Base-by-base conservation (phyloP, 352 stramenopile species). In the Phytophthora kernoviae region DNA sequence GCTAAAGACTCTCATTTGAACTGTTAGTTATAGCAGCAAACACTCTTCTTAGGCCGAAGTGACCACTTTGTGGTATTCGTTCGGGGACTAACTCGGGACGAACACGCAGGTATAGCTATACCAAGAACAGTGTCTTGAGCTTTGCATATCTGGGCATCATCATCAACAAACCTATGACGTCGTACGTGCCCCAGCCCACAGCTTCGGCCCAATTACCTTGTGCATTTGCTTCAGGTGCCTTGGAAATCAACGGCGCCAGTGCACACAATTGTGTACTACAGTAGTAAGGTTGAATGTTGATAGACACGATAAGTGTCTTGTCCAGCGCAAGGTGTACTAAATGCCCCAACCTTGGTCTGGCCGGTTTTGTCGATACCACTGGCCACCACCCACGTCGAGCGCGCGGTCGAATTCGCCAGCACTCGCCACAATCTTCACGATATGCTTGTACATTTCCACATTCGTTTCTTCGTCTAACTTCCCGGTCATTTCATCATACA, bases 321-420 rank as follows among this genome's bases (percentile, higher is more conserved):
- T 43, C n/a, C 5, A 21, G 21, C 37, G 37, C 15, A 15, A 21
- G 9, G 15, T 10, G 9, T 15, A 17, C 50, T 54, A 73, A 11
- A 71, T 67, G 15, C 68, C 68, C 84, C 84, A 93, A 41, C 83
- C 83, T 43, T 85, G 69, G 51, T 92, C 84, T 7, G 70, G 79
- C 27, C 85, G 81, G 40, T 91, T 92, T 58, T 90, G 68, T 15
- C 87, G 83, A 62, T 96, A 96, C 87, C 87, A 96, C 53, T 91
- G 75, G 24, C 87, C 87, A 14, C 84, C 84, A 36, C 89, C 87
- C 36, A 96, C 78, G 58, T 96, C 85, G 2, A 96, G 80, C n/a
- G 87, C 84, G 39, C 79, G 65, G 54, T 96, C 87, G 49, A 90
- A 94, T 54, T 91, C 83, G n/a, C 87, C 87, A 7, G 84, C 81